Percentiles rank a stretch among this genome's conserved stretches.
These are phyloP conservation scores for Chalaropsis ovoidea DNA, from an alignment of 2,329 filamentous ascomycete species.

Conservation along the genomic window DNA sequence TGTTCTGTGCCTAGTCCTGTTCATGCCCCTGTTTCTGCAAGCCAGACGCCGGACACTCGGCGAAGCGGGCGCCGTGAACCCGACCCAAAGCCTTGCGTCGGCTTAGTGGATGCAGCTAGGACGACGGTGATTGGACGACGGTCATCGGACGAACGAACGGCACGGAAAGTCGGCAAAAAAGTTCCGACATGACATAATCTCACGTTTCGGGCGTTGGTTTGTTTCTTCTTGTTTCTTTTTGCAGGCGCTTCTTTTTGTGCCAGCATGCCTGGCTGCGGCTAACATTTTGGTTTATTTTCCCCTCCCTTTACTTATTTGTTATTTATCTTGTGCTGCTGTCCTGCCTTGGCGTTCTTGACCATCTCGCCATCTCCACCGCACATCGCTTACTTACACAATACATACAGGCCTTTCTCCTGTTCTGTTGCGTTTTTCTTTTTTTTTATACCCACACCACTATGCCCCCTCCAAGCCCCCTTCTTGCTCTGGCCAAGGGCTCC, in stretches of 20 bases:
- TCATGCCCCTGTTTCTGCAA: too few relatives aligned
- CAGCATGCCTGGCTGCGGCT: not conserved
- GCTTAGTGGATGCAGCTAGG: not conserved
- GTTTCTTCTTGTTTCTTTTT: not conserved
- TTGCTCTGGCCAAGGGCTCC: conserved; percentile 15
- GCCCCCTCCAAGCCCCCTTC: not conserved
- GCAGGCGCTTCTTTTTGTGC: not conserved
- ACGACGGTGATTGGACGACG: not conserved
- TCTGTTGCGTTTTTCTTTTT: not conserved
- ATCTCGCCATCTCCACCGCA: not conserved
- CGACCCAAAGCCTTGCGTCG: not conserved
- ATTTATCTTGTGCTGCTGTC: not conserved
- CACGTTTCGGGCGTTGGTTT: not conserved
- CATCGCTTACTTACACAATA: not conserved
- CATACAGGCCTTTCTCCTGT: not conserved
- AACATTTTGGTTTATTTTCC: not conserved
- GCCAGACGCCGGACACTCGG: too few relatives aligned
- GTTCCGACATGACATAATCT: not conserved
- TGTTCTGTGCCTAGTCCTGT: too few relatives aligned
- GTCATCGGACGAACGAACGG: not conserved
- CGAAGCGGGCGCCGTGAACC: not conserved
- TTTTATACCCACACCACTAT: not conserved
- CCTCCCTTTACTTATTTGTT: too few relatives aligned
- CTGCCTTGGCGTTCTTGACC: not conserved
- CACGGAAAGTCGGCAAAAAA: not conserved